A percentile compares a stretch with the other conserved stretches of the same genome.
phyloP scores from a whole-genome alignment of 176 grass and related monocot genomes.

The Guadua angustifolia region DNA sequence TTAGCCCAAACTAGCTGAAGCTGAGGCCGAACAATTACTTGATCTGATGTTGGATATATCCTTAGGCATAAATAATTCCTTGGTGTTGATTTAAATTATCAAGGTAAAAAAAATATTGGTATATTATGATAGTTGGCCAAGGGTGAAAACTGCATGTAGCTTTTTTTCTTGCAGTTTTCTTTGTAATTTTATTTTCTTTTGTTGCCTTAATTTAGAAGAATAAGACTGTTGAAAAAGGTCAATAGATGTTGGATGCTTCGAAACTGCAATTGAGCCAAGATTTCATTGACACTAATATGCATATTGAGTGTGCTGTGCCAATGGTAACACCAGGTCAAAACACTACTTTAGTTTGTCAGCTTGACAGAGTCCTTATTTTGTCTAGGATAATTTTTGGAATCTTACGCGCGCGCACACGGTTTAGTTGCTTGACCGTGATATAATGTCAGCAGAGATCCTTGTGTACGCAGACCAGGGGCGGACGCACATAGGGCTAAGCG shows the following conservation, averaged over 20 bases:
- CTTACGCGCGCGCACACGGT: not conserved
- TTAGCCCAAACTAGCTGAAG: not conserved
- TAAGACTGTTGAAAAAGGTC: conserved; percentile 4
- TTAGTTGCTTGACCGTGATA: not conserved
- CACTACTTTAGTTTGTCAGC: not conserved
- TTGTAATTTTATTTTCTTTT: not conserved
- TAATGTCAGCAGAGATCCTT: not conserved
- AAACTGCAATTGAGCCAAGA: not conserved
- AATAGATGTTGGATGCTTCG: not conserved
- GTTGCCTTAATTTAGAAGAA: not conserved
- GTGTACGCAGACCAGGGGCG: too few relatives aligned
- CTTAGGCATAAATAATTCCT: not conserved
- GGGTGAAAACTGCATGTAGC: not conserved
- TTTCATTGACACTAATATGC: not conserved
- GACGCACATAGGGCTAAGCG: too few relatives aligned
- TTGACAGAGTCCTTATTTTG: not conserved
- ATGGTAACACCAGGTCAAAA: not conserved
- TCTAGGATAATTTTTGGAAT: not conserved
- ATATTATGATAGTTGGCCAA: not conserved
- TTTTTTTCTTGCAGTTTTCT: not conserved
- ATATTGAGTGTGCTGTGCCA: not conserved
- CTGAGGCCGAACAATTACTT: not conserved
- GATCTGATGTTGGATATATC: not conserved
- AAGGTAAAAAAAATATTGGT: not conserved
- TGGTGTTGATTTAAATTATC: conserved; percentile 1